Base-by-base conservation (phyloP, 2,329 filamentous ascomycete species). In the Ramularia endophylla region DNA sequence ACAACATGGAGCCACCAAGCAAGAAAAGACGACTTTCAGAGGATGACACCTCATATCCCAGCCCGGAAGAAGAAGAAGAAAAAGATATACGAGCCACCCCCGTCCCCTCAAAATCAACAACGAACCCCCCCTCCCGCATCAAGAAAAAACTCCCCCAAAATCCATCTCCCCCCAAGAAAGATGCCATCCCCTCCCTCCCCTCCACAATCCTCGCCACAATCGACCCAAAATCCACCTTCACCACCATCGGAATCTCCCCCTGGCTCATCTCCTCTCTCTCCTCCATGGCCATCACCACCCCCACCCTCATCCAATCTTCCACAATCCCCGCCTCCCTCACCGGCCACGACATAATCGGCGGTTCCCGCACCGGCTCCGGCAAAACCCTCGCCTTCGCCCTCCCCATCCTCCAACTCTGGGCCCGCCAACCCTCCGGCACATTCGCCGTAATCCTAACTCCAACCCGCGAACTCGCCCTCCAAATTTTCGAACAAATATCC, bases 341-440 rank as follows among this genome's bases (percentile, higher is more conserved):
- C 54, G 92, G 92, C 5, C 77, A 85, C 55, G 89, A 98, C 66
- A 95, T 88, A 61, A 95, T 98, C 55, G 92, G 92, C 59, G 89
- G 89, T 27, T 94, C 87, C 59, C 77, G 88, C 48, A 98, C 92
- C 0, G 92, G 92, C 71, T 95, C 90, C 9, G 92, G 92, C 67
- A 98, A 98, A 70, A 98, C 92, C 3, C 82, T 97, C 31, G 89
- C 92, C 1, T 98, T 98, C 65, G 86, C 90, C 1, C 87, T 89
- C 8, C 92, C 92, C 0, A 94, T 98, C 46, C 70, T 98, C 49
- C 90, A 97, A 62, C 84, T 83, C 64, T 97, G 89, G 88, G 81
- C 90, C 2, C 78, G 88, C 59, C 89, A 98, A 67, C 92, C 92
- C 1, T 83, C 83, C 44, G 92, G 87, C 31, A 90, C 97, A 55